Evolutionary conservation across 805 yeast species (phyloP).

Genomic region (Kuraishia borneana): DNA sequence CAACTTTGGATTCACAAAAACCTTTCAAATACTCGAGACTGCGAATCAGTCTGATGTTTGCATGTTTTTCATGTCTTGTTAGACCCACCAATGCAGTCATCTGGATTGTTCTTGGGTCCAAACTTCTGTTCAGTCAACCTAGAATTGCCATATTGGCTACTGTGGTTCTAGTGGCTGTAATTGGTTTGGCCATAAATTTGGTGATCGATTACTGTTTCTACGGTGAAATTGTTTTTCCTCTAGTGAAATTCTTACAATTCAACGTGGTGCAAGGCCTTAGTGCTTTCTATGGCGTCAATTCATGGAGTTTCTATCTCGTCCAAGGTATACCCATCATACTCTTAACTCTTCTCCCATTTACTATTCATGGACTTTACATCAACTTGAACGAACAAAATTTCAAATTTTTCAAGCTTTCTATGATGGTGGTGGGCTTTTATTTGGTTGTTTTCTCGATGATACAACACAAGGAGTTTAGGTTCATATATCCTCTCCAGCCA

Average conservation of each 20-base stretch:
- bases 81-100: slow-evolving; percentile 78
- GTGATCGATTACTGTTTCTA: slow-evolving; percentile 53
- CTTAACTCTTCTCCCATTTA: slow-evolving; percentile 55
- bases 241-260: slow-evolving; percentile 62
- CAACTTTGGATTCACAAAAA: slow-evolving; percentile 1
- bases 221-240: slow-evolving; percentile 44
- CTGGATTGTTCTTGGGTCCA: slow-evolving; percentile 57
- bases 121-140: background rate
- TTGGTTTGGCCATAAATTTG: slow-evolving; percentile 25
- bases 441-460: slow-evolving; percentile 50
- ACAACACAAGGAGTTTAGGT: slow-evolving; percentile 84
- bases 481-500: slow-evolving; percentile 80
- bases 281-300: slow-evolving; percentile 74
- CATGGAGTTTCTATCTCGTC: slow-evolving; percentile 72
- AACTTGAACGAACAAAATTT: no score
- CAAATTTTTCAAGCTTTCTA: background rate
- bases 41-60: slow-evolving; percentile 33
- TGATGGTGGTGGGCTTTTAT: slow-evolving; percentile 19
- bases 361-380: slow-evolving; percentile 28
- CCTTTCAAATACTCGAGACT: slow-evolving; percentile 10
- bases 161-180: slow-evolving; percentile 7
- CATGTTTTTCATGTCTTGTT: slow-evolving; percentile 53
- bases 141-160: slow-evolving; percentile 2
- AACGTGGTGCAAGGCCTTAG: slow-evolving; percentile 67
- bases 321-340: slow-evolving; percentile 78